phyloP scores from a whole-genome alignment of 306 rosid genomes.

The Vigna radiata region DNA sequence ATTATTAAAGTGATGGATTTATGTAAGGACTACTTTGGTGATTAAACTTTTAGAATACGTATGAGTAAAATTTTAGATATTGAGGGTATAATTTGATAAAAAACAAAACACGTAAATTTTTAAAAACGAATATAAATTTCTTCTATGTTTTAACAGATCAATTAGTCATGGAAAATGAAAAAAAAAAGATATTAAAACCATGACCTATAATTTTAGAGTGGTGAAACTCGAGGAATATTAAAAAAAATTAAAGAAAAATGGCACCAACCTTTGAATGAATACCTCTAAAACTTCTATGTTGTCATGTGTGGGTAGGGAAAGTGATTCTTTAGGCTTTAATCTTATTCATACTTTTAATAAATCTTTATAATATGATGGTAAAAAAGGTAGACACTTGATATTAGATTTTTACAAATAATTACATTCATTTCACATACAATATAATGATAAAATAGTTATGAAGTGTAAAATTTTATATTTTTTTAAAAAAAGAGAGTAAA shows the following conservation, averaged over 20 bases:
- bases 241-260: not conserved
- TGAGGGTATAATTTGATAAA: not conserved
- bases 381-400: too few relatives aligned
- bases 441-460: too few relatives aligned
- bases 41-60: not conserved
- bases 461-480: too few relatives aligned
- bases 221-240: not conserved
- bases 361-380: too few relatives aligned
- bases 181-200: not conserved
- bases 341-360: not conserved
- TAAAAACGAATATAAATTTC: too few relatives aligned
- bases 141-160: too few relatives aligned
- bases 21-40: not conserved
- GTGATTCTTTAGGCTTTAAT: conserved; percentile 1
- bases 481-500: too few relatives aligned
- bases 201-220: not conserved
- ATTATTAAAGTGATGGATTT: not conserved
- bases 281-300: not conserved
- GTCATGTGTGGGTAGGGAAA: conserved; percentile 12
- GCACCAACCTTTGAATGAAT: conserved; percentile 1
- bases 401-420: too few relatives aligned
- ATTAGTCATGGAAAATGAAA: not conserved
- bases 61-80: not conserved
- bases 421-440: too few relatives aligned
- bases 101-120: not conserved